These are phyloP conservation scores for Penicillium occitanis DNA, from an alignment of 2,329 filamentous ascomycete species.

Conservation along the genomic window DNA sequence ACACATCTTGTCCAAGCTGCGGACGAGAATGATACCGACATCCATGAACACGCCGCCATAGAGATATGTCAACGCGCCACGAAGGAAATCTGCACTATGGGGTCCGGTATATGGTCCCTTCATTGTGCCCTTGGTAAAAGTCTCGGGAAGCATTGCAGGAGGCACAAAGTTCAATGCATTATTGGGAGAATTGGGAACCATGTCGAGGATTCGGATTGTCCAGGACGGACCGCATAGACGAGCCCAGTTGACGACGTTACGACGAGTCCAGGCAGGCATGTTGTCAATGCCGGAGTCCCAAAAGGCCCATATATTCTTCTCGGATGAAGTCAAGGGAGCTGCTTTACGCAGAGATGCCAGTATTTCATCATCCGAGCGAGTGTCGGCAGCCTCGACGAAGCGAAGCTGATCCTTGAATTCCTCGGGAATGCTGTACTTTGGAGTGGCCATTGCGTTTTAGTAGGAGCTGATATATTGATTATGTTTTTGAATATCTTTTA, in stretches of 20 bases:
- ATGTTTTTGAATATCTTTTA: neutral
- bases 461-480: too few relatives aligned
- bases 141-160: constrained; percentile 39
- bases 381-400: constrained; percentile 12
- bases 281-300: constrained; percentile 39
- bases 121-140: constrained; percentile 48
- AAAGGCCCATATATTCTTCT: constrained; percentile 46
- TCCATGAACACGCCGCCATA: constrained; percentile 42
- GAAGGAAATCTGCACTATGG: constrained; percentile 52
- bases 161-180: constrained; percentile 42
- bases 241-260: constrained; percentile 45
- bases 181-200: constrained; percentile 38
- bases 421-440: constrained; percentile 8
- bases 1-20: constrained; percentile 45
- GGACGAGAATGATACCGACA: constrained; percentile 45
- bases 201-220: constrained; percentile 47
- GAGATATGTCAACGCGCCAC: constrained; percentile 41
- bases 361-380: constrained; percentile 24
- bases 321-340: constrained; percentile 33
- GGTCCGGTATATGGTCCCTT: constrained; percentile 45
- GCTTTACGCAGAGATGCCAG: constrained; percentile 20
- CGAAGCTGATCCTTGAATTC: constrained; percentile 18
- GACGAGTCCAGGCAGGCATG: constrained; percentile 44
- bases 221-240: constrained; percentile 41
- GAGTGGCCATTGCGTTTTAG: neutral